Conservation (phyloP, 2,329 filamentous ascomycete genomes). For the Fusarium staphyleae region DNA sequence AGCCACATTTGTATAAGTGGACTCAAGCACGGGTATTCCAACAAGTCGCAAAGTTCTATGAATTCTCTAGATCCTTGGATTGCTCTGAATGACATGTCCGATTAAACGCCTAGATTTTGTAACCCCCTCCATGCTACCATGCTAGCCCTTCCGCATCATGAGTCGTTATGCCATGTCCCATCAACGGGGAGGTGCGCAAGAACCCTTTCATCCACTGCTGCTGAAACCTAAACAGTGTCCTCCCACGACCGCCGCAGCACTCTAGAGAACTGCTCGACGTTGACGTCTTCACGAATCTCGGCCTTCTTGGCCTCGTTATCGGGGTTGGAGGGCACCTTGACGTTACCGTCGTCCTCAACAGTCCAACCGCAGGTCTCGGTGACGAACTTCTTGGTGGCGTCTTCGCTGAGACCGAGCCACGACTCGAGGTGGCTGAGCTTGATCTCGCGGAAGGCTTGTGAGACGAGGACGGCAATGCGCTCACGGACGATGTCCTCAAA, state of each 20-base stretch:
- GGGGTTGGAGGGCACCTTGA: slow-evolving; percentile 88
- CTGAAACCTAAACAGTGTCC: slow-evolving; percentile 56
- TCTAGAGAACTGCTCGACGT: slow-evolving; percentile 83
- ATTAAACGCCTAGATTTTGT: slow-evolving; percentile 48
- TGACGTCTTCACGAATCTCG: slow-evolving; percentile 94
- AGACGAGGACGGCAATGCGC: slow-evolving; percentile 86
- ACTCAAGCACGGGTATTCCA: slow-evolving; percentile 27
- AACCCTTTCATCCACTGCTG: slow-evolving; percentile 28
- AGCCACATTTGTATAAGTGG: slow-evolving; percentile 11
- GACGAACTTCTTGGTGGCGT: slow-evolving; percentile 77
- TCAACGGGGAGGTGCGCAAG: slow-evolving; percentile 33
- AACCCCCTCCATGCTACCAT: slow-evolving; percentile 44
- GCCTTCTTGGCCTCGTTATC: slow-evolving; percentile 98
- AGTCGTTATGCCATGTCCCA: slow-evolving; percentile 42
- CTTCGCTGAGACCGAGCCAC: slow-evolving; percentile 76
- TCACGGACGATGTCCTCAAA: slow-evolving; percentile 95
- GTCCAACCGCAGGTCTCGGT: slow-evolving; percentile 87
- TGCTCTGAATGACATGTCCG: slow-evolving; percentile 48
- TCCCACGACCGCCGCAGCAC: slow-evolving; percentile 88
- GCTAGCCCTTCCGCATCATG: slow-evolving; percentile 42
- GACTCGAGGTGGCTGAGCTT: slow-evolving; percentile 71
- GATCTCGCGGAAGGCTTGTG: slow-evolving; percentile 79
- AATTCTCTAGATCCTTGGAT: slow-evolving; percentile 44
- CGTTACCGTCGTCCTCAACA: slow-evolving; percentile 69
- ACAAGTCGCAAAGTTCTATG: slow-evolving; percentile 43